Evolutionary conservation across 176 grass and related monocot genomes (phyloP), one percentile per base, ranked within the genome.

Genomic region (Leersia perrieri): DNA sequence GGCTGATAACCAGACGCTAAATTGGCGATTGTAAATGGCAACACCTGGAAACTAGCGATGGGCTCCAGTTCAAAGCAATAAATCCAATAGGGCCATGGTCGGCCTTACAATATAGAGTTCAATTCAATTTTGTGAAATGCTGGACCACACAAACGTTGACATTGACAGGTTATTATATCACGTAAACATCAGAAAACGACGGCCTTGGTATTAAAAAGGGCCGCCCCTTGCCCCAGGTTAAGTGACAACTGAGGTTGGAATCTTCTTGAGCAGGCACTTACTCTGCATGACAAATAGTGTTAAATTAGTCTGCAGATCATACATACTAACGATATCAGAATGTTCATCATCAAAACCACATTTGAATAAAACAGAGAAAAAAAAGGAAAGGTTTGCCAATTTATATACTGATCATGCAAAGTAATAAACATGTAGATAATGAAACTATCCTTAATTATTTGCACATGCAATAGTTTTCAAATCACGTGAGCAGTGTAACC

Each of bases 191-290:
- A 33, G 69, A 82, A 11, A 72, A 28, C 16, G 80, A 83, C 73
- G 35, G 22, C 33, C 27, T 23, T 33, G 14, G 58, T 15, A 68
- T 87, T 35, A 61, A 72, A 11, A 72, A 47, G 22, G 11, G 72
- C 78, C 71, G 71, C 78, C 85, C 85, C 63, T 87, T 81, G 71
- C 85, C 78, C 86, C 68, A 78, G 80, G 86, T 67, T 72, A 78
- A 67, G 60, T 78, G 80, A 32, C 68, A 60, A 70, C 28, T 73
- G 63, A 60, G 20, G 25, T 13, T 76, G 51, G 39, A 70, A 70
- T 72, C 40, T 71, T 82, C 10, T 57, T 77, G 9, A 72, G 77
- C 9, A 72, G 53, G 8, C 22, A 2, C 51, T 3, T 58, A n/a
- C 27, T 77, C 66, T 11, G 39, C 33, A 57, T 78, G 51, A 70